Evolutionary conservation across 192 early-diverging fungal genomes (phyloP), one percentile per base, ranked within the genome.

Genomic region (Umbelopsis sp.): DNA sequence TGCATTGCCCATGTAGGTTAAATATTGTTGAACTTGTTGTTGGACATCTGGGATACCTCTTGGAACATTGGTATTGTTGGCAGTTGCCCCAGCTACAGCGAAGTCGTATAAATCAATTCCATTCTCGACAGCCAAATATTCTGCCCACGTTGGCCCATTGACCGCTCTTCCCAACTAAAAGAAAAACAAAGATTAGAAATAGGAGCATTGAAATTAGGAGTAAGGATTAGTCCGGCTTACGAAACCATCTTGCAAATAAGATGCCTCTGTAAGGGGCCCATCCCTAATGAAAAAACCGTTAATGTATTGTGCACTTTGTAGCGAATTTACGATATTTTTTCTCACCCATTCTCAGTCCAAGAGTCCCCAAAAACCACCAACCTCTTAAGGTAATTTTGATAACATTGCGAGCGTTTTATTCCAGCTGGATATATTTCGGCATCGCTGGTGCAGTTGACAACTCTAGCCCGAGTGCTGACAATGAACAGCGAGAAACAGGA

Each of bases 291-390:
- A 30, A 30, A 7, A 13, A 15, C 16, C 27, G 27, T 53, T 53
- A 20, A 23, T 53, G 23, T 4, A 0, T 18, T 35, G 55, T n/a
- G 33, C 21, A 61, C 4, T 30, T 18, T 35, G 25, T 18, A 25
- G 55, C 27, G 30, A 27, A 18, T 35, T 0, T 1, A 55, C 13
- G 11, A 2, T 35, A 16, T 16, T 30, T 30, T 25, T 30, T 30
- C 51, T 52, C 35, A 61, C 55, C 55, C 55, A 18, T 61, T 61
- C 13, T 61, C 55, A 27, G 55, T 61, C 55, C 55, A 61, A 15
- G 55, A 61, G 13, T 61, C 55, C 8, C 55, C 55, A 61, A 61
- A 61, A 4, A 61, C 30, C 16, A 61, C 55, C 16, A 61, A 6
- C 3, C 27, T 16, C 30, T 61, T 61, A 15, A 16, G 18, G 16